Evolutionary conservation across 2,329 filamentous ascomycete species (phyloP), one percentile per base, ranked within the genome.

Genomic region (Aspergillus awamori): DNA sequence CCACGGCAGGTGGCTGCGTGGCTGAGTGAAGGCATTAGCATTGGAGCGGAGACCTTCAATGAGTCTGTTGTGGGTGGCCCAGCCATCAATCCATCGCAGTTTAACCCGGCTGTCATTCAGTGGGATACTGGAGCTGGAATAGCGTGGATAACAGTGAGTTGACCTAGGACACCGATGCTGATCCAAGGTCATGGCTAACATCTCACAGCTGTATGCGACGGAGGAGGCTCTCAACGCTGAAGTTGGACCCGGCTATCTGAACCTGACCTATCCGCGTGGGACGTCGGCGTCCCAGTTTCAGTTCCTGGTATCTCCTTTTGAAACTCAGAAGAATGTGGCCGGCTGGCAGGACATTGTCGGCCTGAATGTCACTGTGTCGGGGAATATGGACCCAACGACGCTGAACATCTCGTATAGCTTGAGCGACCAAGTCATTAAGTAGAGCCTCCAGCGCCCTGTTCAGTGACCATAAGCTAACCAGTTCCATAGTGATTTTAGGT

Each of bases 101-200:
- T 86, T 71, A 87, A 84, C 60, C 86, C 86, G 0, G 83, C 84
- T 0, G 82, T 88, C 5, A 79, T 85, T 0, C 86, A 89, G 66
- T 89, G 86, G 87, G 33, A 36, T 36, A 36, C 33, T 15, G 17
- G 22, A 6, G 39, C 8, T 10, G 39, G 39, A 10, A 20, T 20
- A 20, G 8, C 11, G 5, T 17, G 39, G 39, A 43, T 43, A 43
- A 20, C 39, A 20, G 39, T 20, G 39, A 1, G 39, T 10, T 17
- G 4, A 20, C 17, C 39, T 43, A 11, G 7, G 20, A n/a, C n/a
- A 43, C 7, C 39, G 1, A 20, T 8, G 8, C 17, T 2, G 39
- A 43, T 17, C 2, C 6, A 41, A 13, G 0, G 5, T 20, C 17
- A 43, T 17, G 0, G 10, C 39, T 43, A 20, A 43, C 17, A 36